Conservation (phyloP, 768 basidiomycete species). For the Suillus sp. region DNA sequence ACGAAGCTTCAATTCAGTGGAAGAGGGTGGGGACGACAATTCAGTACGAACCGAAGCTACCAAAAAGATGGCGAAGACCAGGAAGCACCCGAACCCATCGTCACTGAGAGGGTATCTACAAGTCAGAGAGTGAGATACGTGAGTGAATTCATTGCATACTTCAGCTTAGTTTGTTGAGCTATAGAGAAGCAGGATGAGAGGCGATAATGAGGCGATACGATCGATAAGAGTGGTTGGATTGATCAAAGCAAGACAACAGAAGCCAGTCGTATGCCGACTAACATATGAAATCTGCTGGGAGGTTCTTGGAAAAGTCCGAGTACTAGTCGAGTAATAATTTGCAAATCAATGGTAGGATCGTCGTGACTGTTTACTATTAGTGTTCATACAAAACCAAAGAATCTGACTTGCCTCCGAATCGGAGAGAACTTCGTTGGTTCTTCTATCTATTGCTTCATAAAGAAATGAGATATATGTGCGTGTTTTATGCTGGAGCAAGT, state of each 20-base stretch:
- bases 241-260: not conserved
- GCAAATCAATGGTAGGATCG: not conserved
- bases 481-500: not conserved
- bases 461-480: not conserved
- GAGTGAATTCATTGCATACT: not conserved
- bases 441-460: not conserved
- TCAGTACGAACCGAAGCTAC: constrained; percentile 11
- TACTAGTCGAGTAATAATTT: not conserved
- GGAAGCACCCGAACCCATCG: not conserved
- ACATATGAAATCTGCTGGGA: not conserved
- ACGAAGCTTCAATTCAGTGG: not conserved
- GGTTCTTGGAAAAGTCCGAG: not conserved
- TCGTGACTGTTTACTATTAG: not conserved
- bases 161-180: not conserved
- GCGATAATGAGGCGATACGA: not conserved
- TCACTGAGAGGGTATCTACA: not conserved
- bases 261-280: not conserved
- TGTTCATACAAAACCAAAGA: not conserved
- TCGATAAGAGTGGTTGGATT: not conserved
- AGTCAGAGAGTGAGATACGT: not conserved
- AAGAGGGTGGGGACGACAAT: not conserved
- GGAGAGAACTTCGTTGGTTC: not conserved
- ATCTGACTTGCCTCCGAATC: not conserved
- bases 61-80: constrained; percentile 1
- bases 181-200: not conserved